Conservation (phyloP, 176 grass and related monocot genomes). For the Eragrostis curvula region DNA sequence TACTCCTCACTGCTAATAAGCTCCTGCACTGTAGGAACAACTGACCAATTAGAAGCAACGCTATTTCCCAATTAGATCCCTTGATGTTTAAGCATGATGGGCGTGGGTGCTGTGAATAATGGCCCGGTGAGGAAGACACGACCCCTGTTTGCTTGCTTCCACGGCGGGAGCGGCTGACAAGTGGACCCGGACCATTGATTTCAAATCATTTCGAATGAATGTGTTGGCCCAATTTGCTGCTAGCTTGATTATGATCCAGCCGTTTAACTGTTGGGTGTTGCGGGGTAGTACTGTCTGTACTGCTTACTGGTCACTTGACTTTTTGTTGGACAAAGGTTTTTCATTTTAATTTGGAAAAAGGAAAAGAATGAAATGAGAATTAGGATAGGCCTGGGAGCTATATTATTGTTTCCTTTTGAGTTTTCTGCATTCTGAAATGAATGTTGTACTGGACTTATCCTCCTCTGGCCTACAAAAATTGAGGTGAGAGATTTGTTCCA, state of each 20-base stretch:
- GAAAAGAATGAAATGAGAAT: too few relatives aligned
- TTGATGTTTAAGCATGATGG: neutral
- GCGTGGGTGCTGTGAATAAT: neutral
- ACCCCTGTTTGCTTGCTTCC: neutral
- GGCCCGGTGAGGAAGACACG: neutral
- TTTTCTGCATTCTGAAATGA: too few relatives aligned
- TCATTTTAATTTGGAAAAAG: neutral
- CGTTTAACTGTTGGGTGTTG: conserved; percentile 35
- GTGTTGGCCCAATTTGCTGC: neutral
- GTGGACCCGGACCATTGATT: conserved; percentile 3
- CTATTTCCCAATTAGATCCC: conserved; percentile 10
- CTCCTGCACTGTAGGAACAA: neutral
- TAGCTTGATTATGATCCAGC: neutral
- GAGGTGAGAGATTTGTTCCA: too few relatives aligned
- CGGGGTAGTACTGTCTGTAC: neutral
- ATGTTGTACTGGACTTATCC: too few relatives aligned
- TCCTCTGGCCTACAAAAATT: too few relatives aligned
- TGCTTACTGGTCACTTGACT: conserved; percentile 10
- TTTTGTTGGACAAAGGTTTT: neutral
- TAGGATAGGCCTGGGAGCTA: too few relatives aligned
- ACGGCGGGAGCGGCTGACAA: neutral
- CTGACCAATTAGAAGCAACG: neutral
- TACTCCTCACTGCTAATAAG: neutral
- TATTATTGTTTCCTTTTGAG: too few relatives aligned
- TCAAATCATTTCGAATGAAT: conserved; percentile 43